phyloP scores from a whole-genome alignment of 345 rosid genomes.

The Combretum micranthum region DNA sequence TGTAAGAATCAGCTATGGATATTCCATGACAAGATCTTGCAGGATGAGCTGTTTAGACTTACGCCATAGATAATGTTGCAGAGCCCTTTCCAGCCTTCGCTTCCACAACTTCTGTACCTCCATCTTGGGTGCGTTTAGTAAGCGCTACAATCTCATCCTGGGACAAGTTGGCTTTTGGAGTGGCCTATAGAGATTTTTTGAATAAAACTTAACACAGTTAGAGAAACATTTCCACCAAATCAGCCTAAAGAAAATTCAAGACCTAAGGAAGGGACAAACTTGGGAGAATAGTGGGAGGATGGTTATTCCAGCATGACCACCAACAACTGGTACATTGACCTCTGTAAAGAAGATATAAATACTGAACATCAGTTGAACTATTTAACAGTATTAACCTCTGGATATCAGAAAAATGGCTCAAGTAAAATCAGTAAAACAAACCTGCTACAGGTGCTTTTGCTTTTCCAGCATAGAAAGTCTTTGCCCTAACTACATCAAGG shows the following conservation, averaged over 20 bases:
- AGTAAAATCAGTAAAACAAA: neutral
- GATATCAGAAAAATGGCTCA: too few relatives aligned
- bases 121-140: slow-evolving; percentile 83
- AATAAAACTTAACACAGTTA: neutral
- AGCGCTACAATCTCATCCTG: slow-evolving; percentile 56
- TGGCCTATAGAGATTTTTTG: slow-evolving; percentile 36
- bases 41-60: slow-evolving; percentile 23
- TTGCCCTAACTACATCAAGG: slow-evolving; percentile 74
- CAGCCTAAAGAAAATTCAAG: neutral
- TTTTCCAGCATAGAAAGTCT: slow-evolving; percentile 70
- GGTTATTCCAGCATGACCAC: slow-evolving; percentile 85
- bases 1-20: neutral
- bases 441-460: slow-evolving; percentile 47
- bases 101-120: slow-evolving; percentile 89
- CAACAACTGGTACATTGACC: slow-evolving; percentile 77
- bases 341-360: slow-evolving; percentile 24
- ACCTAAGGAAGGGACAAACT: slow-evolving; percentile 22
- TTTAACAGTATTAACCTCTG: too few relatives aligned
- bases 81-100: slow-evolving; percentile 96
- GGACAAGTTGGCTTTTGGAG: slow-evolving; percentile 62
- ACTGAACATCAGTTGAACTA: too few relatives aligned
- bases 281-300: slow-evolving; percentile 82
- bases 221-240: neutral
- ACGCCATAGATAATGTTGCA: slow-evolving; percentile 91
- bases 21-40: neutral